Evolutionary conservation across 306 rosid species (phyloP).

Genomic region (Vigna mungo): DNA sequence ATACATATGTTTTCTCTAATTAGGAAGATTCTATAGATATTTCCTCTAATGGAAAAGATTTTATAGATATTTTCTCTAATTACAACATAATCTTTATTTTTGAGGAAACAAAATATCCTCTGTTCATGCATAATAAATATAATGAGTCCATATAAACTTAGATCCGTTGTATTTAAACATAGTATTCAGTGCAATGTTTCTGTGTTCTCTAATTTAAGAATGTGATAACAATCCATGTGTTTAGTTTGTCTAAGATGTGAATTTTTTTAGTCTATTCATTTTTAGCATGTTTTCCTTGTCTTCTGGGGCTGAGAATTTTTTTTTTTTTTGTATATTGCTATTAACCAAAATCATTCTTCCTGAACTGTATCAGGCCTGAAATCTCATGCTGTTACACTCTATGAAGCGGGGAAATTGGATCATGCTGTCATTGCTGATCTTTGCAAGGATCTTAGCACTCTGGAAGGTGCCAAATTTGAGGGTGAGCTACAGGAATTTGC

Average conservation of each 20-base stretch:
- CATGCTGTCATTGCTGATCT: constrained; percentile 92
- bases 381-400: constrained; percentile 98
- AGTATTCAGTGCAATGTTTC: no score
- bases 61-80: no score
- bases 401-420: constrained; percentile 97
- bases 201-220: no score
- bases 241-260: constrained; percentile 18
- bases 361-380: constrained; percentile 75
- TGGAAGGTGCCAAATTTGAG: constrained; percentile 97
- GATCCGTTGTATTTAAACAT: no score
- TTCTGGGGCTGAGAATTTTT: background rate
- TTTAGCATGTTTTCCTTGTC: background rate
- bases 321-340: constrained; percentile 11
- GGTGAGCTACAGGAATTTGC: constrained; percentile 99
- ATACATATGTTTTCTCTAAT: no score
- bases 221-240: background rate
- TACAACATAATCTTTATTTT: no score
- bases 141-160: no score
- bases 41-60: no score
- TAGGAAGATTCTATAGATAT: no score
- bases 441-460: constrained; percentile 86
- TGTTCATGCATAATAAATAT: no score
- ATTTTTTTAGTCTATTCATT: constrained; percentile 26
- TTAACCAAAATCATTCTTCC: constrained; percentile 22
- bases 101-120: no score